Evolutionary conservation across 1,284 basidiomycete genomes (phyloP).

Genomic region (Thelephora terrestris): DNA sequence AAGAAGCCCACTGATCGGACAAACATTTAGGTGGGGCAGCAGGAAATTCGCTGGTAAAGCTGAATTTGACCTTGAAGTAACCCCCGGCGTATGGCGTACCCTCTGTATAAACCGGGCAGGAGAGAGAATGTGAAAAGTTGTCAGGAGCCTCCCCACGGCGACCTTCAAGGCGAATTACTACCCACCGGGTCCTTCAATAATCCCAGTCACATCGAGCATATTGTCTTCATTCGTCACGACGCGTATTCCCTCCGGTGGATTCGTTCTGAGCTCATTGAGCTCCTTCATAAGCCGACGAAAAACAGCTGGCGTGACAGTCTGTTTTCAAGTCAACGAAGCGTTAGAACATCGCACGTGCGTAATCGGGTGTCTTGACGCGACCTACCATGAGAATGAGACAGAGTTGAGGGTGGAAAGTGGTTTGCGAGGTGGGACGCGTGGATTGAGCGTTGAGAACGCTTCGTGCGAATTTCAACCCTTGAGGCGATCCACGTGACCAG

Average conservation of each 20-base stretch:
- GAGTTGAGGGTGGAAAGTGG: too few species aligned
- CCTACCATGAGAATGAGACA: too few species aligned
- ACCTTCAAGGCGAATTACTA: slow-evolving; percentile 8
- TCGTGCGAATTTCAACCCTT: too few species aligned
- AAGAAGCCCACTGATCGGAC: slow-evolving; percentile 17
- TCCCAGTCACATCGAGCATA: slow-evolving; percentile 70
- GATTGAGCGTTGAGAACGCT: too few species aligned
- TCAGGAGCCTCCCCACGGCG: neutral
- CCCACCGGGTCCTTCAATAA: slow-evolving; percentile 73
- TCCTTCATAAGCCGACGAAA: slow-evolving; percentile 79
- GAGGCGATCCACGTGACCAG: too few species aligned
- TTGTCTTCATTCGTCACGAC: slow-evolving; percentile 78
- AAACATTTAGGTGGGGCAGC: slow-evolving; percentile 85
- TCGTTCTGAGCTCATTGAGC: slow-evolving; percentile 65
- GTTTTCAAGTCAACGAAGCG: too few species aligned
- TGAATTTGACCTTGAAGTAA: slow-evolving; percentile 82
- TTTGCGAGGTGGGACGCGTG: too few species aligned
- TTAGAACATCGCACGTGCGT: too few species aligned
- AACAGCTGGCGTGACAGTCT: slow-evolving; percentile 41
- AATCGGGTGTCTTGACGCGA: too few species aligned
- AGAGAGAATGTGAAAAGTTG: slow-evolving; percentile 1
- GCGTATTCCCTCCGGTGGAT: slow-evolving; percentile 82
- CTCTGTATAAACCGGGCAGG: slow-evolving; percentile 33
- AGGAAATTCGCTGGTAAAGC: slow-evolving; percentile 85
- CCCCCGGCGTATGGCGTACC: slow-evolving; percentile 90